Base-by-base conservation (phyloP, 1,139 yeast species). In the Sugiyamaella neomexicana region DNA sequence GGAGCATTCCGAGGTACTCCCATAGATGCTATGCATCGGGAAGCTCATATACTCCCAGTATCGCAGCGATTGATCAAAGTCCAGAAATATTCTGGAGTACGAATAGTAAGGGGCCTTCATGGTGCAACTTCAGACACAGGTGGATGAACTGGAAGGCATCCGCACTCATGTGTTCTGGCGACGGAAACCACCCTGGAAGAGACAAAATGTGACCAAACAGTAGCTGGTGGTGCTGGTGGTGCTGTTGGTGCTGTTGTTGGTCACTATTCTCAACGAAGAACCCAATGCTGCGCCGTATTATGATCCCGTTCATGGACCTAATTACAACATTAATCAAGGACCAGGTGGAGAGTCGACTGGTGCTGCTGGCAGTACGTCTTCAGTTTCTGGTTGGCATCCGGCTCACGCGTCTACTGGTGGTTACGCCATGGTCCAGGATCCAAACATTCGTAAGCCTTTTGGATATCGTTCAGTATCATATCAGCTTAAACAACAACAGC, bases 241-340 rank as follows among this genome's bases (percentile, higher is more conserved):
- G n/a, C n/a, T n/a, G n/a, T n/a, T n/a, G n/a, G n/a, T n/a, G n/a
- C n/a, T n/a, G n/a, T n/a, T n/a, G n/a, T 13, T 12, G 13, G 16
- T n/a, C 44, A 47, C 12, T 47, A 47, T 13, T 47, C 39, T 38
- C 17, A 32, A 25, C 31, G 51, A 47, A 31, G 51, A 47, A 15
- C n/a, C 45, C 8, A 47, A 37, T 40, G 6, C 41, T 10, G 51
- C 34, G n/a, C 20, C 51, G 2, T 47, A 39, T 40, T 47, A 47
- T 16, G 51, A 47, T 39, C 46, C 51, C 20, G 51, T 38, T 29
- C 51, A 47, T 29, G 37, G 29, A 10, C 27, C 20, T 7, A 38
- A 29, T 31, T 15, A 25, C 12, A 29, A 17, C 9, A 34, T 39
- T 38, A 27, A 37, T 39, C 16, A 9, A 8, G 43, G 12, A 15